These are phyloP conservation scores for Lyophyllum shimeji DNA, from an alignment of 768 basidiomycete species.

Conservation along the genomic window DNA sequence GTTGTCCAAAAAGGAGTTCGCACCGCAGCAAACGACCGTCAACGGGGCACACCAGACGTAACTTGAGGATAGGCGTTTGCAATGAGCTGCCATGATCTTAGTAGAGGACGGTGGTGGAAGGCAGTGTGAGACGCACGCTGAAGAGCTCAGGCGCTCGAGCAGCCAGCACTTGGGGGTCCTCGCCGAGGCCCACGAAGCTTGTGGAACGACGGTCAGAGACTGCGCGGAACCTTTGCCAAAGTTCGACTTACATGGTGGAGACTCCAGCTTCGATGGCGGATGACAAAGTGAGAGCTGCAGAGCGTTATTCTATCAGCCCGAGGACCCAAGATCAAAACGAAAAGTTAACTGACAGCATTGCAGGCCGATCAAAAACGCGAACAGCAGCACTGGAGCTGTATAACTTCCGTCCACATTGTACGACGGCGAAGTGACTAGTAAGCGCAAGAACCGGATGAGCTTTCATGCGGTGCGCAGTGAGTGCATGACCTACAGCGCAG, in stretches of 20 bases:
- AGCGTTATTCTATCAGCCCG: conserved; percentile 5
- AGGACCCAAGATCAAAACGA: not conserved
- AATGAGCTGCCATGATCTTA: conserved; percentile 49
- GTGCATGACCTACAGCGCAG: conserved; percentile 50
- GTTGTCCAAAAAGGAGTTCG: not conserved
- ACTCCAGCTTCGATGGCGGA: conserved; percentile 84
- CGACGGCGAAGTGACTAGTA: conserved; percentile 65
- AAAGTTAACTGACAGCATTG: conserved; percentile 55
- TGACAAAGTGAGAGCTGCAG: conserved; percentile 61
- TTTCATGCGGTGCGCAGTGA: not conserved
- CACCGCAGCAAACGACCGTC: not conserved
- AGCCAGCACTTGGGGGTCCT: conserved; percentile 78
- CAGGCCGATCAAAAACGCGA: conserved; percentile 79
- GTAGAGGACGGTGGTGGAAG: not conserved
- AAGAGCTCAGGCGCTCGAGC: conserved; percentile 73
- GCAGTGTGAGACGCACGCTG: conserved; percentile 51
- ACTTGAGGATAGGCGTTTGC: conserved; percentile 68
- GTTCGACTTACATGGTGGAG: conserved; percentile 67
- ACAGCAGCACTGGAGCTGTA: conserved; percentile 74
- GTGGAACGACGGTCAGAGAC: not conserved
- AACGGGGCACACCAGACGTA: conserved; percentile 50
- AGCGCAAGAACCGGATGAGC: not conserved
- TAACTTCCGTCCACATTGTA: conserved; percentile 78
- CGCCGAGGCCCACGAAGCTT: conserved; percentile 82
- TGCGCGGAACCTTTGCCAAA: not conserved